Evolutionary conservation across 129 eudicot genomes (phyloP), one percentile per base, ranked within the genome.

Genomic region (Flaveria brownii): DNA sequence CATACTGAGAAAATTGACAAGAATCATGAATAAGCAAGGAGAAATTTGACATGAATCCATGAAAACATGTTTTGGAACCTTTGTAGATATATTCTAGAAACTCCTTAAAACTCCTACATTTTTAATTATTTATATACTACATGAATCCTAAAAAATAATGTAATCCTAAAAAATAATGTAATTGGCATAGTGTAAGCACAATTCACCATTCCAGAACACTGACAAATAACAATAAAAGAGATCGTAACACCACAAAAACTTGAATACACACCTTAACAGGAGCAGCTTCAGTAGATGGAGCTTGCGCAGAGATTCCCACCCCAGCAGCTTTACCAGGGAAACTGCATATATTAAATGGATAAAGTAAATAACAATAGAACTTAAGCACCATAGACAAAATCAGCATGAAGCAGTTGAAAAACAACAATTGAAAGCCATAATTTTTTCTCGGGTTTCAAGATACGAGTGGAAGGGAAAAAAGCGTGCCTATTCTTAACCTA

Each of bases 261-360:
- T 30, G 20, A 36, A 77, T 10, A 83, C 63, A 39, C 17, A 85
- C 89, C 89, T 85, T 83, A 39, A 23, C 42, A 11, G 91, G 91
- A 50, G 91, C 83, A 82, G 85, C 84, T 78, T 76, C 90, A 1
- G 85, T 82, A 1, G 93, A 70, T 64, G 91, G 81, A 77, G 86
- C 70, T 64, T 79, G 84, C 18, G 81, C 78, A 30, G 76, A 84
- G 14, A 91, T 30, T 30, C 86, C 84, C 70, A 91, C 96, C 6
- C 97, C 96, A 70, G 65, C 85, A 70, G 92, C 92, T 80, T 82
- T 87, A 28, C 97, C 97, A 14, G 92, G 97, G 75, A 91, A 91
- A 75, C 97, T 91, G 80, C 67, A 82, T 42, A 61, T 47, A 61
- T 61, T 55, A 28, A 59, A 36, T 30, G 14, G 26, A 18, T 12